Evolutionary conservation across 2,329 filamentous ascomycete genomes (phyloP).

Genomic region (Ophiostoma montium): DNA sequence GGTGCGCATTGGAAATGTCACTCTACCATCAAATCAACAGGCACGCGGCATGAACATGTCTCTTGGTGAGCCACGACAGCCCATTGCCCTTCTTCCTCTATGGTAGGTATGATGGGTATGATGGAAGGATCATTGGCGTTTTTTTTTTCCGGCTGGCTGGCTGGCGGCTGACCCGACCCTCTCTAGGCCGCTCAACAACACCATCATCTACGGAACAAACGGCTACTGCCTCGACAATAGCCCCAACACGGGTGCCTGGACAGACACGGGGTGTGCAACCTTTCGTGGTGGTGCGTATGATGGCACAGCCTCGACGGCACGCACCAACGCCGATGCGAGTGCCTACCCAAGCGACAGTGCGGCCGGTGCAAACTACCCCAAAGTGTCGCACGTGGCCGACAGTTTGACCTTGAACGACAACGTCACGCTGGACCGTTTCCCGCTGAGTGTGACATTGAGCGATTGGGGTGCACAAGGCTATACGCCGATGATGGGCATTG

Average conservation of each 20-base stretch:
- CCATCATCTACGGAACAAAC: conserved; percentile 9
- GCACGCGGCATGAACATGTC: conserved; percentile 9
- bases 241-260: neutral
- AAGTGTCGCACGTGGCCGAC: conserved; percentile 2
- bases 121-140: too few species aligned
- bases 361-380: neutral
- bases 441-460: conserved; percentile 13
- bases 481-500: conserved; percentile 15
- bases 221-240: conserved; percentile 6
- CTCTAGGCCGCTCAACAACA: conserved; percentile 12
- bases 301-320: neutral
- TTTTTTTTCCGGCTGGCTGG: neutral
- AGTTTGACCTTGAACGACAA: conserved; percentile 10
- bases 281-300: conserved; percentile 11
- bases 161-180: too few species aligned
- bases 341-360: conserved; percentile 2
- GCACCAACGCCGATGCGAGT: neutral
- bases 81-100: conserved; percentile 8
- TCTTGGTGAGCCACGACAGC: conserved; percentile 9
- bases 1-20: conserved; percentile 9
- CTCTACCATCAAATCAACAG: conserved; percentile 3
- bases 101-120: conserved; percentile 6
- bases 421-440: conserved; percentile 10
- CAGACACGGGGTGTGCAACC: conserved; percentile 6
- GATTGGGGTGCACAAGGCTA: conserved; percentile 16